These are phyloP conservation scores for Papilionanthe hybrid DNA, from an alignment of 116 monocot genomes.

Conservation along the genomic window DNA sequence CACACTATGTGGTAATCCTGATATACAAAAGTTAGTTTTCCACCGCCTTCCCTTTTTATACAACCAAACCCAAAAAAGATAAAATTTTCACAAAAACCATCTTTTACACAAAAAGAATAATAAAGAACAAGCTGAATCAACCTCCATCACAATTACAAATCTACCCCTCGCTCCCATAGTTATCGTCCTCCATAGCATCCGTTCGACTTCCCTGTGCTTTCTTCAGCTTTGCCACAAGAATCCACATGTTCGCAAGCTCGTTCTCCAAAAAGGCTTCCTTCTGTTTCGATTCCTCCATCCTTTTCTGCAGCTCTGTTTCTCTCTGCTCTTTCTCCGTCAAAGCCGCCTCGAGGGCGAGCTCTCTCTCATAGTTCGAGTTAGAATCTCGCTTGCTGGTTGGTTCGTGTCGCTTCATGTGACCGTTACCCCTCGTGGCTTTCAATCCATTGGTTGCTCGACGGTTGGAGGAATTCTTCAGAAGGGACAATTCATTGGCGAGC, in stretches of 20 bases:
- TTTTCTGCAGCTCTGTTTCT: constrained; percentile 65
- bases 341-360: constrained; percentile 46
- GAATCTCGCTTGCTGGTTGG: constrained; percentile 26
- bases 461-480: constrained; percentile 31
- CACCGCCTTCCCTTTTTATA: not conserved
- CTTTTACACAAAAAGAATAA: not conserved
- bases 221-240: constrained; percentile 78
- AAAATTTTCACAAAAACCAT: not conserved
- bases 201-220: constrained; percentile 42
- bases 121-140: not conserved
- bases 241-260: constrained; percentile 92
- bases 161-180: not conserved
- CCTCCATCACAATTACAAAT: constrained; percentile 3
- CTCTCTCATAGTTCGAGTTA: constrained; percentile 34
- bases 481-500: constrained; percentile 51
- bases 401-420: constrained; percentile 19
- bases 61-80: constrained; percentile 3
- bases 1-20: not conserved
- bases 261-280: constrained; percentile 76
- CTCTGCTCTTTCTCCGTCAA: constrained; percentile 63
- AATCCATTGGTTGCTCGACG: constrained; percentile 29
- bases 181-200: constrained; percentile 11
- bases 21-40: constrained; percentile 1
- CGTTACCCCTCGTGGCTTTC: constrained; percentile 27
- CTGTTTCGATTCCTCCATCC: constrained; percentile 67